Evolutionary conservation across 2,329 filamentous ascomycete genomes (phyloP), one percentile per base, ranked within the genome.

Genomic region (Escovopsis weberi): DNA sequence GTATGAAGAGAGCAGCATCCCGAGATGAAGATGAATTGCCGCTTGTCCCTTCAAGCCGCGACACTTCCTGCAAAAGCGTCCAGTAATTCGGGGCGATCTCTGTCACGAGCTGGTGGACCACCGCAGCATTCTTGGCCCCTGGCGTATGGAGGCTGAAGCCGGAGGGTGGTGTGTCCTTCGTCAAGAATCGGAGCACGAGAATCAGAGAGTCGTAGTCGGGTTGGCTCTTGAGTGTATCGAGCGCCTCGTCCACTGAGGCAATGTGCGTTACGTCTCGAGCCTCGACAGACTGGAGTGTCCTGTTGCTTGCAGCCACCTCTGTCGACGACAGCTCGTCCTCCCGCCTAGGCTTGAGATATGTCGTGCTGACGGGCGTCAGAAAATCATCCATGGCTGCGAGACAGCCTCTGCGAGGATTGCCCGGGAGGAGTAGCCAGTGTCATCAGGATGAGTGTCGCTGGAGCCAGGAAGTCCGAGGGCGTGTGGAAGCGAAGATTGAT

Each of bases 61-160:
- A 57, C n/a, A 62, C 64, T 44, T 74, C 70, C 33, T 67, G 62
- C 12, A 89, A 55, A 8, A 76, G 53, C 3, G 68, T 56, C 89
- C 91, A 96, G 60, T 89, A 94, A 55, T 88, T 84, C 2, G 85
- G 83, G 7, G 86, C 66, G 26, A 83, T 87, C 30, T 79, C 75
- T 12, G 74, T 79, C 45, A 93, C 77, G 33, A 98, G 64, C 3
- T 75, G 65, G 54, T 87, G 80, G 41, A 89, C 68, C 30, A 95
- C 75, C 51, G 87, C 83, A 18, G 85, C 78, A 44, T 78, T 75
- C 47, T 76, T 64, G 1, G 88, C 79, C 30, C 73, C 73, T 4
- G 85, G 80, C 3, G 45, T 42, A 9, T 53, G 53, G 9, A 62
- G 44, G 12, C 45, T 48, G 41, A 60, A 58, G 12, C 47, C 46